A percentile compares a stretch with the other conserved stretches of the same genome.
These are phyloP conservation scores for Strigomonas culicis DNA, from an alignment of 208 protist species.

Conservation along the genomic window DNA sequence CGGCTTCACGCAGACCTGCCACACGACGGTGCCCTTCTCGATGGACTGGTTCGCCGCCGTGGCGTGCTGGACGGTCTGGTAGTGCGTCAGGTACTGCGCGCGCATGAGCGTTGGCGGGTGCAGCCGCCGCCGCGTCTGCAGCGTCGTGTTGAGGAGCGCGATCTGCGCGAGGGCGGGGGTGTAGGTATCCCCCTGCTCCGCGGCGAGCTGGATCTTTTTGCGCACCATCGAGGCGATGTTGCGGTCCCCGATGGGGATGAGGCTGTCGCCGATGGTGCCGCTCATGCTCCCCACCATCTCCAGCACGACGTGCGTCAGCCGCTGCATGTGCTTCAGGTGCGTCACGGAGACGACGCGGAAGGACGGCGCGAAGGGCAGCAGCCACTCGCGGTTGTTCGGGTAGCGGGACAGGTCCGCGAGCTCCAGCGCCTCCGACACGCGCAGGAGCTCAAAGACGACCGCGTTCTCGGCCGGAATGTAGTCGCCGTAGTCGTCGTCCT, in stretches of 20 bases:
- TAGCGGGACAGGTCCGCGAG: slow-evolving; percentile 63
- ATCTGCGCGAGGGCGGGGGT: slow-evolving; percentile 40
- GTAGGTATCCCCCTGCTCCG: slow-evolving; percentile 33
- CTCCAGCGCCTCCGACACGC: slow-evolving; percentile 59
- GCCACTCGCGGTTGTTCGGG: slow-evolving; percentile 71
- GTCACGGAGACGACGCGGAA: slow-evolving; percentile 59
- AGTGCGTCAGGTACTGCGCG: slow-evolving; percentile 75
- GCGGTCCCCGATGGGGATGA: slow-evolving; percentile 72
- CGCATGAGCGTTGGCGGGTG: slow-evolving; percentile 71
- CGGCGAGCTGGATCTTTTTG: slow-evolving; percentile 39
- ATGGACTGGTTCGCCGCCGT: slow-evolving; percentile 62
- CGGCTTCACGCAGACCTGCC: slow-evolving; percentile 73
- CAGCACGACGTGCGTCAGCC: slow-evolving; percentile 55
- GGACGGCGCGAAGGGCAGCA: slow-evolving; percentile 73
- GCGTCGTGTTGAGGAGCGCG: slow-evolving; percentile 38
- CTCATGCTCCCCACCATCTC: slow-evolving; percentile 62
- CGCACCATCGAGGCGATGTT: slow-evolving; percentile 56
- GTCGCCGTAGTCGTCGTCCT: slow-evolving; percentile 19
- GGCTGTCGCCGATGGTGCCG: slow-evolving; percentile 36
- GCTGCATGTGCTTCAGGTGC: not conserved
- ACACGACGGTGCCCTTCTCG: slow-evolving; percentile 69
- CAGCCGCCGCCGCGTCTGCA: slow-evolving; percentile 54
- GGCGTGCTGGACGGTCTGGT: slow-evolving; percentile 47
- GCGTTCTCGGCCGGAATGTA: slow-evolving; percentile 49
- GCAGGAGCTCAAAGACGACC: slow-evolving; percentile 76